A percentile compares a stretch with the other conserved stretches of the same genome.
Conservation (phyloP, 495 filamentous ascomycete species). For the Trichoderma erinaceum region DNA sequence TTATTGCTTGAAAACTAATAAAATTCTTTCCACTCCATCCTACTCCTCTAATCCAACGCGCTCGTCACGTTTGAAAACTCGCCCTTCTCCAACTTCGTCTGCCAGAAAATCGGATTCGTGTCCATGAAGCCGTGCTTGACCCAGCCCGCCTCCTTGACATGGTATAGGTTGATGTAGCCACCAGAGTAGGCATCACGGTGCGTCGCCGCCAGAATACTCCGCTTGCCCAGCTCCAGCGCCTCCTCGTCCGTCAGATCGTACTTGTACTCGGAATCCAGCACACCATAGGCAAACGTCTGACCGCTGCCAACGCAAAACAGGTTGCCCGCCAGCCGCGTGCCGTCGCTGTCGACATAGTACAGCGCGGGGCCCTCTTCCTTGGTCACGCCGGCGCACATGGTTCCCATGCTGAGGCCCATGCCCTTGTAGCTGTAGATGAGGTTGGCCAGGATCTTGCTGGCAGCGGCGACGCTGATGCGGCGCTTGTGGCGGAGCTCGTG, state of each 20-base stretch:
- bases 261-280: slow-evolving; percentile 88
- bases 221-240: slow-evolving; percentile 79
- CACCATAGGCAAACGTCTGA: slow-evolving; percentile 98
- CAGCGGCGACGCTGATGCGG: slow-evolving; percentile 93
- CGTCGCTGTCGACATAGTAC: slow-evolving; percentile 98
- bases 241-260: slow-evolving; percentile 83
- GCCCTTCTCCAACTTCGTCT: slow-evolving; percentile 94
- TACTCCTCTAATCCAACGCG: slow-evolving; percentile 47
- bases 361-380: slow-evolving; percentile 92
- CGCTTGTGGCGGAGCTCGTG: slow-evolving; percentile 99
- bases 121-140: slow-evolving; percentile 96
- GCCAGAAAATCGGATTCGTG: slow-evolving; percentile 97
- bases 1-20: neutral
- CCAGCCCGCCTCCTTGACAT: slow-evolving; percentile 98
- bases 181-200: slow-evolving; percentile 97
- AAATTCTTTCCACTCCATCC: neutral
- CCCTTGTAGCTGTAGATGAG: slow-evolving; percentile 97
- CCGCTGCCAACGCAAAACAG: slow-evolving; percentile 97
- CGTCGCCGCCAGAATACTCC: slow-evolving; percentile 93
- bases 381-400: slow-evolving; percentile 97
- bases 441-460: slow-evolving; percentile 97
- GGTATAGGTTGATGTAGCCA: slow-evolving; percentile 97
- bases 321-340: slow-evolving; percentile 86
- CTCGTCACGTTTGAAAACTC: slow-evolving; percentile 97
- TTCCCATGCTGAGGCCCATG: slow-evolving; percentile 95